phyloP scores from a whole-genome alignment of 768 basidiomycete genomes.

The Agaricus sinodeliciosus region DNA sequence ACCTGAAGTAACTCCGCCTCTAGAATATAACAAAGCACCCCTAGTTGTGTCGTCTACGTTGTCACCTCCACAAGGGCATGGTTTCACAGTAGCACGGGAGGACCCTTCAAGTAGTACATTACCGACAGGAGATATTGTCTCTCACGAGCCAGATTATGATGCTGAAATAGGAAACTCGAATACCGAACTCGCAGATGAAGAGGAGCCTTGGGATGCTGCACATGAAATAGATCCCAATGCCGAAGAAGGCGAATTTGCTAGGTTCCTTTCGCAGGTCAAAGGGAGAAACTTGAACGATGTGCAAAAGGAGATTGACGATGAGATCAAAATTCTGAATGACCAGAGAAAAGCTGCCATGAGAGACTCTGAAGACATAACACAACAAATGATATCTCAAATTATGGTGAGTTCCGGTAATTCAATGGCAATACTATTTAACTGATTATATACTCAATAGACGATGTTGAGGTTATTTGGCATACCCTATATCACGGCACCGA shows the following conservation, averaged over 20 bases:
- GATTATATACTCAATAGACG: slow-evolving; percentile 38
- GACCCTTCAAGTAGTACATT: background rate
- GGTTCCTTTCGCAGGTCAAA: slow-evolving; percentile 87
- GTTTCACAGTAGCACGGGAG: background rate
- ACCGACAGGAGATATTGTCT: background rate
- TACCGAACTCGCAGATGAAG: slow-evolving; percentile 14
- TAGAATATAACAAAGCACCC: background rate
- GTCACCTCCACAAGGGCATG: background rate
- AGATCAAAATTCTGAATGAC: slow-evolving; percentile 74
- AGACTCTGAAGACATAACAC: slow-evolving; percentile 92
- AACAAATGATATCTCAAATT: slow-evolving; percentile 88
- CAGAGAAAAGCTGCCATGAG: slow-evolving; percentile 86
- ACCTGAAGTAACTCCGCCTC: background rate
- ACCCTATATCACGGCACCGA: slow-evolving; percentile 96
- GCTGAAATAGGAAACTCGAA: slow-evolving; percentile 1
- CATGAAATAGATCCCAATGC: slow-evolving; percentile 76
- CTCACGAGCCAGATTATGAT: slow-evolving; percentile 1
- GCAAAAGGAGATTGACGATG: slow-evolving; percentile 84
- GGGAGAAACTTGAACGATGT: slow-evolving; percentile 79
- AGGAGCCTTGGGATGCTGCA: slow-evolving; percentile 67
- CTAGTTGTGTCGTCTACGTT: slow-evolving; percentile 6
- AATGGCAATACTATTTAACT: background rate
- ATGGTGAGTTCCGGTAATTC: slow-evolving; percentile 37
- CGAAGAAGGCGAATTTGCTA: slow-evolving; percentile 87
- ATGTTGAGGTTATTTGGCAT: slow-evolving; percentile 94